phyloP scores from a whole-genome alignment of 306 rosid genomes.

The Rosa lucieae region DNA sequence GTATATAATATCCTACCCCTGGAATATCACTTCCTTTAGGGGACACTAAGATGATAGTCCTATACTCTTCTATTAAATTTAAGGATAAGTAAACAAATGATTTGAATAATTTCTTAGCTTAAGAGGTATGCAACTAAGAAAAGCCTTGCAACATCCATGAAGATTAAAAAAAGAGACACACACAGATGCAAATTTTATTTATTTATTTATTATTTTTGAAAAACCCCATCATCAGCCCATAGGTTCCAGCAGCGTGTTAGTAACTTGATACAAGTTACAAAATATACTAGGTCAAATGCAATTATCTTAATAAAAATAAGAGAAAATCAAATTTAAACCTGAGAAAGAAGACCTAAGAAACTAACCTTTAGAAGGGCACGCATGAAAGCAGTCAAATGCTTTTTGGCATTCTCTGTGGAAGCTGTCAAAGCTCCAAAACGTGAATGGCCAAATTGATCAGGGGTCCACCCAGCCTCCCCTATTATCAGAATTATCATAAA shows the following conservation, averaged over 20 bases:
- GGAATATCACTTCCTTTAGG: not conserved
- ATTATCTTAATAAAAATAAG: not conserved
- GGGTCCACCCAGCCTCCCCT: constrained; percentile 98
- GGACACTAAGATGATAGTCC: not conserved
- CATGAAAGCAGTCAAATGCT: constrained; percentile 73
- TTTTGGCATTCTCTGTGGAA: constrained; percentile 59
- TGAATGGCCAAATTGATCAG: constrained; percentile 93
- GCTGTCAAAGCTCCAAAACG: constrained; percentile 54
- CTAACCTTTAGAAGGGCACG: constrained; percentile 83
- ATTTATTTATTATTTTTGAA: too few relatives aligned
- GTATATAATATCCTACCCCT: not conserved
- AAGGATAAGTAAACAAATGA: not conserved
- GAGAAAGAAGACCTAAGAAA: constrained; percentile 7
- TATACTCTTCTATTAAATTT: not conserved
- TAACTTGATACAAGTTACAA: not conserved
- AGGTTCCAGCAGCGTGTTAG: not conserved
- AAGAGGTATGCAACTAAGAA: not conserved
- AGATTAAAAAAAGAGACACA: not conserved
- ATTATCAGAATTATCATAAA: constrained; percentile 38
- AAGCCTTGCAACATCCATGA: not conserved
- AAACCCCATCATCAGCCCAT: not conserved
- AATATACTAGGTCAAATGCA: not conserved
- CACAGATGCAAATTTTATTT: too few relatives aligned
- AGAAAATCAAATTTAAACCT: constrained; percentile 11
- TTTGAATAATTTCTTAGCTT: not conserved